A percentile compares a stretch with the other conserved stretches of the same genome.
Conservation (phyloP, 345 rosid genomes). For the Citrus glauca region DNA sequence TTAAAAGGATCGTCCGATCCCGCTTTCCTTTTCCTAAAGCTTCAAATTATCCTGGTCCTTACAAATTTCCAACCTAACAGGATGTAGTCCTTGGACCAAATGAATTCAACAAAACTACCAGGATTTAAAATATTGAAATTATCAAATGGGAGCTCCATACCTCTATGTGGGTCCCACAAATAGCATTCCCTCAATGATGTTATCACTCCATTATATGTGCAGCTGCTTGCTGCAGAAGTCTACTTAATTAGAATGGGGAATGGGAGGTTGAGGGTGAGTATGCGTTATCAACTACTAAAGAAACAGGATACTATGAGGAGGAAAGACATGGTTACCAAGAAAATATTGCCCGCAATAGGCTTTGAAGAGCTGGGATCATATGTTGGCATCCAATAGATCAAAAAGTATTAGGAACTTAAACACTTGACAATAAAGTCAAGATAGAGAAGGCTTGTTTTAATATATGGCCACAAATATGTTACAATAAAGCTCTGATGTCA, state of each 20-base stretch:
- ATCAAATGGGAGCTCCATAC: background rate
- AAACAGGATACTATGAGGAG: background rate
- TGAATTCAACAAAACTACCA: background rate
- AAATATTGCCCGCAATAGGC: background rate
- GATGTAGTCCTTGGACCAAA: background rate
- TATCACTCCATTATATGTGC: background rate
- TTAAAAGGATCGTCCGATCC: background rate
- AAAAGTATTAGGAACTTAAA: background rate
- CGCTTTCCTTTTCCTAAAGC: background rate
- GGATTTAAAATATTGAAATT: background rate
- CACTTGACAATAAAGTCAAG: background rate
- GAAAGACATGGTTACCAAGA: background rate
- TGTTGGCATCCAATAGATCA: background rate
- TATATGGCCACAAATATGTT: background rate
- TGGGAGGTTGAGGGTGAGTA: background rate
- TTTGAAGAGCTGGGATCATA: background rate
- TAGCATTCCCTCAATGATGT: background rate
- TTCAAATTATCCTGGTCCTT: background rate
- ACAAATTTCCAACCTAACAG: background rate
- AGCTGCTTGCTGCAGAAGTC: background rate
- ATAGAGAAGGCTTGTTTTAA: background rate
- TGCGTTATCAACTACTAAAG: background rate
- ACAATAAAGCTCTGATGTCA: background rate
- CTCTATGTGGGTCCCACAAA: background rate
- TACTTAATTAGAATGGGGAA: background rate